A percentile compares a stretch with the other conserved stretches of the same genome.
Conservation (phyloP, 2,329 filamentous ascomycete species). For the Colletotrichum ledebouriae region DNA sequence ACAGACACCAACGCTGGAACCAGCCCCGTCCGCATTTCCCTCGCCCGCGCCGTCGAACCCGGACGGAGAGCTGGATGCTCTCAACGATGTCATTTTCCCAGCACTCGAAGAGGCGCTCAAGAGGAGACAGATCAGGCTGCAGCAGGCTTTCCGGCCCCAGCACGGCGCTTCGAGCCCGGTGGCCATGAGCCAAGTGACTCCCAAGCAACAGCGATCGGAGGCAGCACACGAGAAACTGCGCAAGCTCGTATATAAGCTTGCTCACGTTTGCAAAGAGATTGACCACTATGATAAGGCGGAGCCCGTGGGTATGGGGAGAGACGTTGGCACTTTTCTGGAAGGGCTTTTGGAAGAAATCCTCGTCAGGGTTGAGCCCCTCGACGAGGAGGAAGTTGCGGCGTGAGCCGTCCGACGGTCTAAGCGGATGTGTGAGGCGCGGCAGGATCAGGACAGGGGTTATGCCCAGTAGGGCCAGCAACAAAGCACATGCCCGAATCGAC, state of each 20-base stretch:
- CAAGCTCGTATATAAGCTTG: conserved; percentile 84
- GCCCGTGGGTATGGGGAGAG: conserved; percentile 93
- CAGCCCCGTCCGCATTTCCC: conserved; percentile 66
- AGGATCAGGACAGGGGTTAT: conserved; percentile 1
- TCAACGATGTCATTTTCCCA: conserved; percentile 92
- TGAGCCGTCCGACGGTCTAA: conserved; percentile 37
- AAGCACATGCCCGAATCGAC: conserved; percentile 20
- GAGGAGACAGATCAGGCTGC: conserved; percentile 76
- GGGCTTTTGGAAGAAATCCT: conserved; percentile 94
- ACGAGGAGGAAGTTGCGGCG: conserved; percentile 70
- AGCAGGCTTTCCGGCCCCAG: conserved; percentile 61
- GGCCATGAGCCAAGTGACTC: conserved; percentile 63
- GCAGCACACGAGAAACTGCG: conserved; percentile 85
- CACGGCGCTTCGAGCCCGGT: conserved; percentile 48
- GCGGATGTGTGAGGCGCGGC: conserved; percentile 26
- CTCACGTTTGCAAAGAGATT: conserved; percentile 88
- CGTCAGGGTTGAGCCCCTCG: conserved; percentile 88
- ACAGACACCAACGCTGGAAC: conserved; percentile 51
- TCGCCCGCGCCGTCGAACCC: conserved; percentile 68
- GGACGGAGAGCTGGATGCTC: conserved; percentile 82
- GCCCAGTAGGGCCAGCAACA: conserved; percentile 2
- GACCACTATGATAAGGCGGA: conserved; percentile 88
- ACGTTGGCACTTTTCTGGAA: conserved; percentile 89
- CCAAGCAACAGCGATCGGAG: conserved; percentile 76
- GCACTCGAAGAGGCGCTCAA: conserved; percentile 92